A percentile compares a stretch with the other conserved stretches of the same genome.
Evolutionary conservation across 305 asterid species (phyloP).

Genomic region (Fraxinus platypoda): DNA sequence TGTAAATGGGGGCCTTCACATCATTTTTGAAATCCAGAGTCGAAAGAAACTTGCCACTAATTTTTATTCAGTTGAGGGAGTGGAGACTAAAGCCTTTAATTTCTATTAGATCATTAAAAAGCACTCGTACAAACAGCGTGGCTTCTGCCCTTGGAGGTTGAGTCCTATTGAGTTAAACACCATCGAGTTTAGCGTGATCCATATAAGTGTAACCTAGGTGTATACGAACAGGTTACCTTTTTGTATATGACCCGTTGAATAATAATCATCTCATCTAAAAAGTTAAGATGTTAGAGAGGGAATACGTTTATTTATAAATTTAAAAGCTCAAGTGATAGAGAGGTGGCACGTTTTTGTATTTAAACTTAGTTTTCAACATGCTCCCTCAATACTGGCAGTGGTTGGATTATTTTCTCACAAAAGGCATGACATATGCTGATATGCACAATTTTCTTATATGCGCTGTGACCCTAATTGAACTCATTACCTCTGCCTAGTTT

Average conservation of each 20-base stretch:
- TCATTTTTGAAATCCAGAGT: conserved; percentile 3
- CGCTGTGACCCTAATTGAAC: neutral
- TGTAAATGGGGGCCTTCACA: neutral
- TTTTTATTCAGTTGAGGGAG: neutral
- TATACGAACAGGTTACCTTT: neutral
- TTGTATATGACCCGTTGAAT: neutral
- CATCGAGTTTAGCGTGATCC: neutral
- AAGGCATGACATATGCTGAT: neutral
- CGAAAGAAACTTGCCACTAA: neutral
- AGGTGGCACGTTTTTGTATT: neutral
- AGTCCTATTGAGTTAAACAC: neutral
- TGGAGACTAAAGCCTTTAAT: neutral
- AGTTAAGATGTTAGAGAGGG: neutral
- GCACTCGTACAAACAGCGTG: neutral
- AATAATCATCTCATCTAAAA: neutral
- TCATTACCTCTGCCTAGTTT: neutral
- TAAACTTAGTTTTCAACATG: neutral
- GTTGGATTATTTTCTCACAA: neutral
- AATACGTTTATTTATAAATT: neutral
- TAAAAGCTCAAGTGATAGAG: neutral
- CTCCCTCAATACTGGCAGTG: neutral
- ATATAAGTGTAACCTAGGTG: neutral
- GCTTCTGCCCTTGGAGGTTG: neutral
- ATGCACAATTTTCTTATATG: neutral
- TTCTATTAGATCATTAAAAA: neutral